Conservation (phyloP, 1,284 basidiomycete genomes). For the Ceratobasidium sp. region DNA sequence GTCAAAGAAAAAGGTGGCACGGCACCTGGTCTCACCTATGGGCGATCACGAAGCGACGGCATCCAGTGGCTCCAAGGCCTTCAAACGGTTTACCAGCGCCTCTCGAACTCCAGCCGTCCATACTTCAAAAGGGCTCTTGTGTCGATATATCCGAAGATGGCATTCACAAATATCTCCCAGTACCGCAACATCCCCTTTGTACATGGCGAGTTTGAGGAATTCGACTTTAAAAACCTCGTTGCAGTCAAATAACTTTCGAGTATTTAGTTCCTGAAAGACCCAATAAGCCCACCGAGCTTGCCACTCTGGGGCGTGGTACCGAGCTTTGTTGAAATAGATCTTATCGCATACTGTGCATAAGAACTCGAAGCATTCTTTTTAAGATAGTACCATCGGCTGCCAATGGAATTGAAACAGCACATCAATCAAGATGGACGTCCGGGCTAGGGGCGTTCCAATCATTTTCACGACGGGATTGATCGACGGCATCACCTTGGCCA, state of each 20-base stretch:
- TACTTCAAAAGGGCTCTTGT: background rate
- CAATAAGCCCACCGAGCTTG: constrained; percentile 16
- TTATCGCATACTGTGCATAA: background rate
- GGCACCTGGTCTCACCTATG: no score
- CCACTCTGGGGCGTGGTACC: constrained; percentile 19
- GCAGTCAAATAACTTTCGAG: background rate
- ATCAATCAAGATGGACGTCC: background rate
- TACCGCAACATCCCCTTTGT: background rate
- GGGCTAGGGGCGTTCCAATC: background rate
- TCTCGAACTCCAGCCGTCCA: constrained; percentile 1
- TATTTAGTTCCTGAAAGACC: constrained; percentile 10
- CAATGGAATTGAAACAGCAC: constrained; percentile 12
- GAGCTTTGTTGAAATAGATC: background rate
- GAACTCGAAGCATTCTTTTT: background rate
- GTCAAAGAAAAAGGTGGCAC: no score
- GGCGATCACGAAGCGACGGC: background rate
- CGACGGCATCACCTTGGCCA: background rate
- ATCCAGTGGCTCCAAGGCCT: background rate
- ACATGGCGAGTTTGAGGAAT: constrained; percentile 17
- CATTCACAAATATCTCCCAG: background rate
- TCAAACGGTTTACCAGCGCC: background rate
- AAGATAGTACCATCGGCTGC: background rate
- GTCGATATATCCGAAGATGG: background rate
- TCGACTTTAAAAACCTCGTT: background rate
- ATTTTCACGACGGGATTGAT: background rate